These are phyloP conservation scores for Scutellaria barbata DNA, from an alignment of 257 asterid species.

Conservation along the genomic window DNA sequence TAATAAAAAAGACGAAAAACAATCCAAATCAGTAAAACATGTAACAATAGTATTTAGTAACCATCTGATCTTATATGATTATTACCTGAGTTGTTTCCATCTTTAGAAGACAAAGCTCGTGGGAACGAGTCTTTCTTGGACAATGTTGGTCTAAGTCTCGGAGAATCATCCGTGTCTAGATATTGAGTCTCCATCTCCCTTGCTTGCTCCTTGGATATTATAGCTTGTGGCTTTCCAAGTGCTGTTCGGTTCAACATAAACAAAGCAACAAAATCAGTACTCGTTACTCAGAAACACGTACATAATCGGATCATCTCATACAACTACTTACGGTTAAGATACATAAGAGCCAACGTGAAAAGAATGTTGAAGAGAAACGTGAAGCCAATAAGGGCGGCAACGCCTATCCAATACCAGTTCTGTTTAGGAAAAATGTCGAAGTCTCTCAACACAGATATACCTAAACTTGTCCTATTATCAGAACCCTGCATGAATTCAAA, in stretches of 20 bases:
- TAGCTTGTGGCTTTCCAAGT: conserved; percentile 83
- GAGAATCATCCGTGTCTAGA: conserved; percentile 48
- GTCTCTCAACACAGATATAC: conserved; percentile 51
- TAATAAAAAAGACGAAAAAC: conserved; percentile 27
- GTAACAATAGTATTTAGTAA: neutral
- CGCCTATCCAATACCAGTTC: conserved; percentile 71
- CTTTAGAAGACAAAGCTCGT: conserved; percentile 52
- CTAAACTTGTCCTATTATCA: conserved; percentile 48
- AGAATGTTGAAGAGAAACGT: conserved; percentile 61
- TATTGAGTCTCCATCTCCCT: conserved; percentile 59
- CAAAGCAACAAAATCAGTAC: neutral
- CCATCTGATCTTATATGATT: neutral
- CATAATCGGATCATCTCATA: no score
- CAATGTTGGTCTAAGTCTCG: conserved; percentile 52
- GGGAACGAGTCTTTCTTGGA: conserved; percentile 54
- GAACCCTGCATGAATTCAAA: conserved; percentile 46
- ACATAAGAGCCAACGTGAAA: conserved; percentile 67
- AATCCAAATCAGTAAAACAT: conserved; percentile 16
- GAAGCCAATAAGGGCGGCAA: conserved; percentile 63
- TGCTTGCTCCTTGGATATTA: conserved; percentile 82
- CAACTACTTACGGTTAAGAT: conserved; percentile 60
- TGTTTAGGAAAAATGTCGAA: conserved; percentile 48
- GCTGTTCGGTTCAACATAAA: conserved; percentile 45
- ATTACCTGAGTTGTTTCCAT: conserved; percentile 66
- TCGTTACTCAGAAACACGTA: no score